Conservation (phyloP, 306 rosid species). For the Gynostemma pentaphyllum region DNA sequence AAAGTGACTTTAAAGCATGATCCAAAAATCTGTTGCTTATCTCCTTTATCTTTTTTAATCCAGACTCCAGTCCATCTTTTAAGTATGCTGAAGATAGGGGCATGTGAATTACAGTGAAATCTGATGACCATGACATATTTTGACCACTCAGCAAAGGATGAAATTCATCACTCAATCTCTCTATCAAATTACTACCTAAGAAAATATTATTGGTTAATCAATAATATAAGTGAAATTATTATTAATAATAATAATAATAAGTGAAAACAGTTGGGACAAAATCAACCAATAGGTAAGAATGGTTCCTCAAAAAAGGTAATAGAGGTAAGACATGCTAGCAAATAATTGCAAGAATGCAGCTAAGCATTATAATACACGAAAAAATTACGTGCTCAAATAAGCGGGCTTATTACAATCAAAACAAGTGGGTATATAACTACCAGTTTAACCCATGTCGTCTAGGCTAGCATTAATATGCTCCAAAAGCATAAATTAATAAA, state of each 20-base stretch:
- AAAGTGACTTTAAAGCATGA: conserved; percentile 72
- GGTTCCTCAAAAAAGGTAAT: too few species aligned
- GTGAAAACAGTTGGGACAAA: too few species aligned
- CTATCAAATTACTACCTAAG: conserved; percentile 82
- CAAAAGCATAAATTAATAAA: too few species aligned
- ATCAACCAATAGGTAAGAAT: too few species aligned
- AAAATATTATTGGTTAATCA: neutral
- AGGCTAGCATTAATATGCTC: too few species aligned
- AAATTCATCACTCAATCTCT: conserved; percentile 72
- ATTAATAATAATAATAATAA: neutral
- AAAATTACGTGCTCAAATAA: too few species aligned
- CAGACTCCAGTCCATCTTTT: conserved; percentile 53
- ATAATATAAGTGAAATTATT: neutral
- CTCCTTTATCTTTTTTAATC: conserved; percentile 44
- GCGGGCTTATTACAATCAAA: too few species aligned
- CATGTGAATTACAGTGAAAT: conserved; percentile 92
- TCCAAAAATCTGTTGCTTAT: conserved; percentile 55
- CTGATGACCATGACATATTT: conserved; percentile 51
- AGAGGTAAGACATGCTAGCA: too few species aligned
- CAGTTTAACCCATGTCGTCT: too few species aligned
- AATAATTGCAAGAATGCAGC: too few species aligned
- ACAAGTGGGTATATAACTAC: too few species aligned
- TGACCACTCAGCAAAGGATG: conserved; percentile 74
- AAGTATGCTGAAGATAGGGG: conserved; percentile 61
- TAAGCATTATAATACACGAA: too few species aligned